Base-by-base conservation (phyloP, 106 monocot species). In the Dendrobium nobile region DNA sequence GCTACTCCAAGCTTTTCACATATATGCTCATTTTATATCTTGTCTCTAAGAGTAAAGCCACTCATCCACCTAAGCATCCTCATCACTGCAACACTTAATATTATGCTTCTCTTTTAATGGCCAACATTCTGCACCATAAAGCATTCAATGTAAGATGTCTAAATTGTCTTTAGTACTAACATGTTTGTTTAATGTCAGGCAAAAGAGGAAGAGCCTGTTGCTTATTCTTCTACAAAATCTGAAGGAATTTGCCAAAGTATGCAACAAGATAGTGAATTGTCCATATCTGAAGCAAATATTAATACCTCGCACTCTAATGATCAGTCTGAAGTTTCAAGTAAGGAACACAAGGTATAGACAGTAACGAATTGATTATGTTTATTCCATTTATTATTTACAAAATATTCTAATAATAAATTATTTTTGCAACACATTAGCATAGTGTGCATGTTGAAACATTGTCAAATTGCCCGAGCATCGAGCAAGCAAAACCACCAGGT, bases 401-500 rank as follows among this genome's bases (percentile, higher is more conserved):
- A 76, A 47, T 48, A 48, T 48, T 76, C 4, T 76, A 24, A 48
- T 76, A 43, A 74, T 10, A 33, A 67, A 26, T 28, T 61, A 28
- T 82, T 81, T 19, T 61, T 28, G 48, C 31, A 77, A 77, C 65
- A 6, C 4, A 74, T 74, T 44, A 76, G 24, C 48, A 79, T 83
- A 51, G 37, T 75, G 67, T 79, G 20, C 55, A 51, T 11, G 41
- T 18, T 59, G 75, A 85, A 24, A 77, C 48, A 54, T 75, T 77
- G 22, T 22, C 80, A 45, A 73, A 44, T 44, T 41, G 17, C 65
- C 4, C 5, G 33, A 67, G 75, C 22, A 44, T 54, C 78, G 77
- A 85, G n/a, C 74, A 61, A 55, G 55, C 4, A 41, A 82, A 85
- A 31, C 47, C 80, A 80, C 58, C 87, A 84, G 88, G 88, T 88